phyloP scores from a whole-genome alignment of 768 basidiomycete genomes.

The Jaapia argillacea region DNA sequence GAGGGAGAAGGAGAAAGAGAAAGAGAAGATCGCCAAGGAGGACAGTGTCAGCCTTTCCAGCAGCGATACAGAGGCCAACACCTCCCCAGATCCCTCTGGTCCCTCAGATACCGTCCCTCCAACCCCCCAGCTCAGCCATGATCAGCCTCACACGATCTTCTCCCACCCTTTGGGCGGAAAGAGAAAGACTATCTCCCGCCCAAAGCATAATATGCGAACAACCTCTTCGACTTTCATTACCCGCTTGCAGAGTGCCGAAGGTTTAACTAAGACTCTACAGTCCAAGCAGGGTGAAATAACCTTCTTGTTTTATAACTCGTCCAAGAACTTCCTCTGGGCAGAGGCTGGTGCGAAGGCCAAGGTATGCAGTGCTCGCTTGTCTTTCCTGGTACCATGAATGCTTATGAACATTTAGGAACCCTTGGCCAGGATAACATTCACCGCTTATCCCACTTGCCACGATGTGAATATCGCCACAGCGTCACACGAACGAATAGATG shows the following conservation, averaged over 20 bases:
- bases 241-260: constrained; percentile 74
- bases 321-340: constrained; percentile 78
- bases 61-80: constrained; percentile 64
- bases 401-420: constrained; percentile 65
- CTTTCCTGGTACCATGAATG: constrained; percentile 7
- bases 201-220: constrained; percentile 87
- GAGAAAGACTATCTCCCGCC: constrained; percentile 54
- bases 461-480: constrained; percentile 77
- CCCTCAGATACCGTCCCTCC: constrained; percentile 17
- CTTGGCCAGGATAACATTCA: constrained; percentile 75
- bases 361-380: constrained; percentile 41
- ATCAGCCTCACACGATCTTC: constrained; percentile 49
- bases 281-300: constrained; percentile 79
- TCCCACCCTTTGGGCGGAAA: constrained; percentile 43
- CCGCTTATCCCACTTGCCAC: constrained; percentile 84
- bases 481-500: constrained; percentile 68
- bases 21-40: constrained; percentile 18
- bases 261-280: constrained; percentile 57
- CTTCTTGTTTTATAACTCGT: constrained; percentile 82
- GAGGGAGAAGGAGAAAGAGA: constrained; percentile 26
- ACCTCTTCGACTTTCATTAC: constrained; percentile 92
- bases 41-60: constrained; percentile 76
- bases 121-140: constrained; percentile 30
- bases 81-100: constrained; percentile 22
- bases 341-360: constrained; percentile 81